These are phyloP conservation scores for Microcos paniculata DNA, from an alignment of 345 rosid genomes.

Conservation along the genomic window DNA sequence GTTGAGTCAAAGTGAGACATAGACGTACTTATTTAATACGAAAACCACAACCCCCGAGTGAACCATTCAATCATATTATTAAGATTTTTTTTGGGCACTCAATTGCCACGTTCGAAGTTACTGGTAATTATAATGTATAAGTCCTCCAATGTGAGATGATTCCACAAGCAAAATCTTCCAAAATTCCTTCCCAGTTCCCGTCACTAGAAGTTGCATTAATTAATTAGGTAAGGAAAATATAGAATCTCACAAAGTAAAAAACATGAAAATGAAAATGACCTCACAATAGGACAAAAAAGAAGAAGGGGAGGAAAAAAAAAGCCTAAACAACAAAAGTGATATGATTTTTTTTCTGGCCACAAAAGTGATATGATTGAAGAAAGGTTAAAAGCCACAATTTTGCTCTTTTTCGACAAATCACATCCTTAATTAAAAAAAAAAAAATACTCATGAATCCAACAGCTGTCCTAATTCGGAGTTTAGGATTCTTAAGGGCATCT, in stretches of 20 bases:
- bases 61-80: too few relatives aligned
- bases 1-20: too few relatives aligned
- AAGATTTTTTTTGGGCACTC: neutral
- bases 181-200: neutral
- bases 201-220: constrained; percentile 1
- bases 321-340: neutral
- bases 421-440: neutral
- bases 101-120: constrained; percentile 5
- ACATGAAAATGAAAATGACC: neutral
- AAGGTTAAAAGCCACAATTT: neutral
- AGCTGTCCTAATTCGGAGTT: neutral
- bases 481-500: neutral
- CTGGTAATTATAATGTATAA: too few relatives aligned
- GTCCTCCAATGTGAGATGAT: neutral
- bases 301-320: neutral
- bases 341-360: too few relatives aligned
- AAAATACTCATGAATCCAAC: neutral
- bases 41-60: too few relatives aligned
- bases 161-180: neutral
- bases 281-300: neutral
- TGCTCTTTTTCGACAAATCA: neutral
- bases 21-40: too few relatives aligned
- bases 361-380: neutral
- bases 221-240: neutral
- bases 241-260: neutral